phyloP scores from a whole-genome alignment of 805 yeast species.

The Metschnikowia cubensis region DNA sequence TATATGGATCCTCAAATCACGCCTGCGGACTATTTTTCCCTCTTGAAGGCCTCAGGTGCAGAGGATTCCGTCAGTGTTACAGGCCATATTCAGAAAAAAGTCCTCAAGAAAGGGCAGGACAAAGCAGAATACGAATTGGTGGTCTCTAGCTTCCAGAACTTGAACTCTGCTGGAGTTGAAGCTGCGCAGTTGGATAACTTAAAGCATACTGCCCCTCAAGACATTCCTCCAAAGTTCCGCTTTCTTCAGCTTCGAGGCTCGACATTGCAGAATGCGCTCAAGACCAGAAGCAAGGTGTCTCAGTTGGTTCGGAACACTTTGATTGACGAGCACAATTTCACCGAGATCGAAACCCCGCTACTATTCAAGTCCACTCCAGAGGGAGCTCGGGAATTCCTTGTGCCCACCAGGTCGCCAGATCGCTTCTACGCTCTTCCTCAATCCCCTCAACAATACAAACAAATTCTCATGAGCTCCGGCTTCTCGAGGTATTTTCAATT shows the following conservation, averaged over 20 bases:
- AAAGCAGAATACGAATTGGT: constrained; percentile 52
- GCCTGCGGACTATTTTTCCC: constrained; percentile 28
- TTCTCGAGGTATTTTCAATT: constrained; percentile 81
- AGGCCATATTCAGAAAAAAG: constrained; percentile 47
- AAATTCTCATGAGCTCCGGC: constrained; percentile 91
- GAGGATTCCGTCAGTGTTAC: constrained; percentile 73
- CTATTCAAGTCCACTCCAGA: constrained; percentile 95
- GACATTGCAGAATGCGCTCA: constrained; percentile 51
- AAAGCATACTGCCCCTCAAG: constrained; percentile 45
- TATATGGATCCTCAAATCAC: constrained; percentile 40
- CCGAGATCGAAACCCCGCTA: constrained; percentile 89
- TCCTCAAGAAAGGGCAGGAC: constrained; percentile 14
- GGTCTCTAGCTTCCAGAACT: constrained; percentile 46
- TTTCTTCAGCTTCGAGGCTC: constrained; percentile 73
- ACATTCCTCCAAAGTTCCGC: constrained; percentile 75
- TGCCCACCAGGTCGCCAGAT: constrained; percentile 70
- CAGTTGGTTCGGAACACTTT: constrained; percentile 41
- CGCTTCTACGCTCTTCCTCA: constrained; percentile 89
- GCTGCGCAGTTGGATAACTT: constrained; percentile 67
- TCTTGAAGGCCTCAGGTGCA: constrained; percentile 48
- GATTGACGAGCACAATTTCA: constrained; percentile 44
- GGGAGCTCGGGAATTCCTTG: constrained; percentile 94
- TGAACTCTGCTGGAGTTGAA: constrained; percentile 60
- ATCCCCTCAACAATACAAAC: constrained; percentile 97
- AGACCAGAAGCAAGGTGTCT: constrained; percentile 54